These are phyloP conservation scores for Fusarium compactum DNA, from an alignment of 2,329 filamentous ascomycete species.

Conservation along the genomic window DNA sequence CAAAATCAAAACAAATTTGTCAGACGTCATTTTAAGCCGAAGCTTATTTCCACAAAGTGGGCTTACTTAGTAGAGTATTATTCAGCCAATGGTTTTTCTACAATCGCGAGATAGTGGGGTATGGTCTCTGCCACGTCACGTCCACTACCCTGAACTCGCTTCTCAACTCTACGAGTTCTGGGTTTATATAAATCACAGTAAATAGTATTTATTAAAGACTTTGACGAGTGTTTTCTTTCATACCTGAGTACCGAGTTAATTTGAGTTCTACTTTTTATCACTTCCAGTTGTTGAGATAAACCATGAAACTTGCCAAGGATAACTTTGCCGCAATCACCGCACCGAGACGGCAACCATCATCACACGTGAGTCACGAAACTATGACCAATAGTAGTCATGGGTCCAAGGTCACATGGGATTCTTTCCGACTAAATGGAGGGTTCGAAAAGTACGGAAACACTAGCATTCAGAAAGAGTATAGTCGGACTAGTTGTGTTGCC, in stretches of 20 bases:
- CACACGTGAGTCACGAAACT: background rate
- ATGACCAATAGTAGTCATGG: background rate
- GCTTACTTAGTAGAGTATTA: background rate
- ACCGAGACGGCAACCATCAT: background rate
- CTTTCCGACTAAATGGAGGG: background rate
- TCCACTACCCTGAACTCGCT: background rate
- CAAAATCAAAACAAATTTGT: background rate
- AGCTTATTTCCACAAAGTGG: background rate
- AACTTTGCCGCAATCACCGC: background rate
- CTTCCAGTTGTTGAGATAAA: background rate
- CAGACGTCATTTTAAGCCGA: background rate
- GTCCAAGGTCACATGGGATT: background rate
- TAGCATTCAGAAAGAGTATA: background rate
- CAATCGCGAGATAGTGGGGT: background rate
- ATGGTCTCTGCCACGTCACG: background rate
- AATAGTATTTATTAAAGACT: background rate
- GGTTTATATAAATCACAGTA: background rate
- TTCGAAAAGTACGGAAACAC: background rate
- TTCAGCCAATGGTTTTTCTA: background rate
- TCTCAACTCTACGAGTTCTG: background rate
- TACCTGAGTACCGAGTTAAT: fast-evolving
- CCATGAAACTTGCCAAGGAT: background rate
- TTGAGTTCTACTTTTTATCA: background rate
- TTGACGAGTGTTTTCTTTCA: background rate
- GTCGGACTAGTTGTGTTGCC: background rate